Base-by-base conservation (phyloP, 345 rosid species). In the Eucalyptus rudis region DNA sequence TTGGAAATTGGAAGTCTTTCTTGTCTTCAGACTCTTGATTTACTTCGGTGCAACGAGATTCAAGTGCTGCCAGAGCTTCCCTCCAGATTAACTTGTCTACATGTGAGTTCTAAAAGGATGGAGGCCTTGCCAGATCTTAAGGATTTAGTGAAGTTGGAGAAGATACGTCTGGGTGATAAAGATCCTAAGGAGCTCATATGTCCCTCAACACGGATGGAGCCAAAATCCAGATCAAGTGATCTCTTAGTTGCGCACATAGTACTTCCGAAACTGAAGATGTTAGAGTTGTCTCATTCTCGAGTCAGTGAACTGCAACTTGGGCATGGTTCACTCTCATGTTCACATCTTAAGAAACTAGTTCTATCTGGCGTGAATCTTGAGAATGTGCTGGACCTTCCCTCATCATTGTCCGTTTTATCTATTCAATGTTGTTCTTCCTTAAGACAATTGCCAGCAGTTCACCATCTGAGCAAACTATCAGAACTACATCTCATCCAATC, bases 401-500 rank as follows among this genome's bases (percentile, higher is more conserved):
- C 76, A 4, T 64, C 76, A 7, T 64, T 66, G 40, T n/a, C 76
- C 10, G 40, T 66, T 66, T n/a, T 66, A n/a, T 66, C 76, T 66
- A 66, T n/a, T 64, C 76, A 0, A 64, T 0, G 1, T 14, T n/a
- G 76, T 31, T n/a, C 20, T 0, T 66, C 76, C 9, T 66, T 15
- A 40, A 66, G 20, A 66, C 19, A 8, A 27, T 66, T 66, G 76
- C 40, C 40, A 15, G 76, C 76, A 15, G 76, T 66, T 66, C 20
- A n/a, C 76, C 76, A 66, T 66, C 40, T n/a, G 40, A n/a, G 40
- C 10, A 66, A n/a, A 66, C 76, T 66, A 4, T 4, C 40, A n/a
- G 76, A 66, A 66, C 19, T n/a, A n/a, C 17, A 66, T 66, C 20
- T 66, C 40, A 4, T n/a, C 40, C 40, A 66, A 64, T 66, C 76